Evolutionary conservation across 306 rosid species (phyloP).

Genomic region (Mucuna pruriens): DNA sequence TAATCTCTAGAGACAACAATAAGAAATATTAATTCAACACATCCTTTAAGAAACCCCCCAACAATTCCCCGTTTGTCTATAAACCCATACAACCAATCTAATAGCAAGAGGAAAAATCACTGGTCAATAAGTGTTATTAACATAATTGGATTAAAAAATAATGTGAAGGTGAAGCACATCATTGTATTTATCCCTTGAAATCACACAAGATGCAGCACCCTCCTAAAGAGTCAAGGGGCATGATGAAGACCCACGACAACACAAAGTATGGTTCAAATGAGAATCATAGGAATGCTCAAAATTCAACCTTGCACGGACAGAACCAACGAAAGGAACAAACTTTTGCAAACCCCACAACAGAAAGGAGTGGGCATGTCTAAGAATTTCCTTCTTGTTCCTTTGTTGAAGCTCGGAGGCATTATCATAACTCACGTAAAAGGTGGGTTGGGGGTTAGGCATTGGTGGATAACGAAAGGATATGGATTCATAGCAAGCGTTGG

Average conservation of each 20-base stretch:
- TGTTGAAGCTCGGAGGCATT: constrained; percentile 28
- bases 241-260: constrained; percentile 35
- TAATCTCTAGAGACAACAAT: constrained; percentile 18
- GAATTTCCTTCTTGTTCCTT: constrained; percentile 39
- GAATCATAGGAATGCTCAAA: constrained; percentile 13
- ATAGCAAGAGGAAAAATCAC: constrained; percentile 18
- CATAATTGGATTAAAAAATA: constrained; percentile 7
- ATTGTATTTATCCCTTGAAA: constrained; percentile 6
- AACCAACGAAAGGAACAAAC: constrained; percentile 37
- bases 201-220: constrained; percentile 4
- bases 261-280: background rate
- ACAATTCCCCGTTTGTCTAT: background rate
- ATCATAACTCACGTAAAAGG: constrained; percentile 41
- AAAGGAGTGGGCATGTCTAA: background rate
- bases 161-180: background rate
- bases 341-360: constrained; percentile 30
- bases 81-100: constrained; percentile 35
- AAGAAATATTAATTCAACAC: constrained; percentile 14
- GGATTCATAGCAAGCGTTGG: constrained; percentile 39
- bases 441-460: constrained; percentile 32
- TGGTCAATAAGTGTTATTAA: background rate
- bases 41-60: background rate
- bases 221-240: background rate
- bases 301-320: constrained; percentile 22
- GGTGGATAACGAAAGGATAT: constrained; percentile 35